These are phyloP conservation scores for Exophiala alcalophila DNA, from an alignment of 2,329 filamentous ascomycete species.

Conservation along the genomic window DNA sequence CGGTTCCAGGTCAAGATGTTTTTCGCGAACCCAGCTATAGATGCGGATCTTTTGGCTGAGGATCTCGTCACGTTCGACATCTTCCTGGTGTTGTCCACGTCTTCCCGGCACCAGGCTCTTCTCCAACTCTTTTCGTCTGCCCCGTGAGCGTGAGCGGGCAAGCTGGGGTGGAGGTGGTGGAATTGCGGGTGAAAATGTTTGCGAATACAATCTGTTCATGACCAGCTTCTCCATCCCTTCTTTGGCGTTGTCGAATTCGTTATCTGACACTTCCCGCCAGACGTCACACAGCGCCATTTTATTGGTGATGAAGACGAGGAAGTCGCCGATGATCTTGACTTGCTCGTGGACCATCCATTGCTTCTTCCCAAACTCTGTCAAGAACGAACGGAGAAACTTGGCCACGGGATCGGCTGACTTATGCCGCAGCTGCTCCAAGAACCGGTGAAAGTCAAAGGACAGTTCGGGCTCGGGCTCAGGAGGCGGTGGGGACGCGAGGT, in stretches of 20 bases:
- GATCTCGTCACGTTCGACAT: constrained; percentile 95
- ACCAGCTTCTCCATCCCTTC: constrained; percentile 99
- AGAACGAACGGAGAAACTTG: constrained; percentile 88
- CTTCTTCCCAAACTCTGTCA: constrained; percentile 91
- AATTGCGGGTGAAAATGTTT: constrained; percentile 95
- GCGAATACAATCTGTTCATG: constrained; percentile 93
- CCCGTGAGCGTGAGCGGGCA: constrained; percentile 56
- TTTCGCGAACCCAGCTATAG: constrained; percentile 89
- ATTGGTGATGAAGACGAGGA: constrained; percentile 92
- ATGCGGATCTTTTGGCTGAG: constrained; percentile 94
- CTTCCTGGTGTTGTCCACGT: constrained; percentile 93
- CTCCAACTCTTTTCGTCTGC: constrained; percentile 66
- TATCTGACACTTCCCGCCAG: constrained; percentile 92
- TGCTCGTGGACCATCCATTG: constrained; percentile 99
- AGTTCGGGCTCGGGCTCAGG: constrained; percentile 79
- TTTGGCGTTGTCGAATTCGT: constrained; percentile 95
- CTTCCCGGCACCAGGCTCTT: constrained; percentile 74
- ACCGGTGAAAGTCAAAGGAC: constrained; percentile 95
- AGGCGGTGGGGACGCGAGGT: constrained; percentile 47
- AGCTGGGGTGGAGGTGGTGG: constrained; percentile 73
- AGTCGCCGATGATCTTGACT: constrained; percentile 97
- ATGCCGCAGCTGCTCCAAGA: constrained; percentile 91
- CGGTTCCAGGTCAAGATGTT: constrained; percentile 86
- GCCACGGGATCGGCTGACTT: constrained; percentile 97
- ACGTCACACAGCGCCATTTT: constrained; percentile 98